These are phyloP conservation scores for Arthrobotrys musiformis DNA, from an alignment of 2,329 filamentous ascomycete species.

Conservation along the genomic window DNA sequence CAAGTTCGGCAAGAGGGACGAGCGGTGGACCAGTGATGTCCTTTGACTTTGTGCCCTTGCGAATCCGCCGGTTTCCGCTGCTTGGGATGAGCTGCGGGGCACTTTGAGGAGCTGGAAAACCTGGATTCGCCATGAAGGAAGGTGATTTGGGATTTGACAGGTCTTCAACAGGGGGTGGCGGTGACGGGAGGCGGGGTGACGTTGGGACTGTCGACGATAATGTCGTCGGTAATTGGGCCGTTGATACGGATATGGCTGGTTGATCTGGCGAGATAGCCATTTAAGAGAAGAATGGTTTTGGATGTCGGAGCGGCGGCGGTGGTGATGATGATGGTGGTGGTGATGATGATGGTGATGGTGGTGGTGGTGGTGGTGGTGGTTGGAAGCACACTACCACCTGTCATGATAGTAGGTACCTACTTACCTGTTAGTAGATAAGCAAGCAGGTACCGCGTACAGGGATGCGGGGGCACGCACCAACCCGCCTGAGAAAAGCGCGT, in stretches of 20 bases:
- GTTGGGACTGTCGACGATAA: slow-evolving; percentile 67
- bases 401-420: not conserved
- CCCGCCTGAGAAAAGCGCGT: too few relatives aligned
- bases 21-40: slow-evolving; percentile 95
- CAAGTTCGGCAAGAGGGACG: slow-evolving; percentile 75
- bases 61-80: slow-evolving; percentile 77
- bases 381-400: not conserved
- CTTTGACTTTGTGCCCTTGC: slow-evolving; percentile 87
- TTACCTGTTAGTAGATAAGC: too few relatives aligned
- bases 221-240: slow-evolving; percentile 1
- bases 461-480: too few relatives aligned
- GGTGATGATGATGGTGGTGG: not conserved
- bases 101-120: slow-evolving; percentile 68
- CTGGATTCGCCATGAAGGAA: slow-evolving; percentile 74
- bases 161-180: slow-evolving; percentile 92
- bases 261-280: slow-evolving; percentile 17
- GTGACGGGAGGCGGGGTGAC: slow-evolving; percentile 92
- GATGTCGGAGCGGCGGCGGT: not conserved
- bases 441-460: too few relatives aligned
- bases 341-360: not conserved
- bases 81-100: slow-evolving; percentile 71
- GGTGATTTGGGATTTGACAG: slow-evolving; percentile 70
- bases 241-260: slow-evolving; percentile 29
- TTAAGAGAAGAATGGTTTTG: not conserved
- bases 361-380: not conserved